A percentile compares a stretch with the other conserved stretches of the same genome.
Evolutionary conservation across 2,329 filamentous ascomycete genomes (phyloP).

Genomic region (Calonectria multiphialidica): DNA sequence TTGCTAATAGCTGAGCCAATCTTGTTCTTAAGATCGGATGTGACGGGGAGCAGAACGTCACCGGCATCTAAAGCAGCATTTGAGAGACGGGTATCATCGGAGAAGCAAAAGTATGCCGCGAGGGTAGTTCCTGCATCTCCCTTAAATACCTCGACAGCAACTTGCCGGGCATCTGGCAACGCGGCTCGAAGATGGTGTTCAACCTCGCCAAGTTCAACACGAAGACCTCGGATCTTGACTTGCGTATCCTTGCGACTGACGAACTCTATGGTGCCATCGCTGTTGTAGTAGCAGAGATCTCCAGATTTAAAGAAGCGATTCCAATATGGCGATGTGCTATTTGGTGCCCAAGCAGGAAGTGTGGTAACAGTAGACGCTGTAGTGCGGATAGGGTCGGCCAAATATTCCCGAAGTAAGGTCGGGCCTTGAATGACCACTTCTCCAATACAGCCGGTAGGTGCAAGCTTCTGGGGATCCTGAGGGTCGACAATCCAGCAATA

Average conservation of each 20-base stretch:
- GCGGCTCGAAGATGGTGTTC: not conserved
- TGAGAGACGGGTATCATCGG: not conserved
- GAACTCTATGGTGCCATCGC: not conserved
- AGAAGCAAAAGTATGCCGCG: constrained; percentile 15
- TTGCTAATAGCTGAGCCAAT: not conserved
- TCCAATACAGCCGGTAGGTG: not conserved
- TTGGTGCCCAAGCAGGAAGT: not conserved
- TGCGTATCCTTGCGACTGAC: constrained; percentile 57
- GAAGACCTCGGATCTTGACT: constrained; percentile 66
- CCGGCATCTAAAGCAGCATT: not conserved
- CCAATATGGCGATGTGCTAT: not conserved
- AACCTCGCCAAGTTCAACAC: constrained; percentile 36
- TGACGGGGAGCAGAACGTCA: not conserved
- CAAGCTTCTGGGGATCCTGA: not conserved
- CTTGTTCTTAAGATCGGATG: not conserved
- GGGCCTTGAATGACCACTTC: constrained; percentile 2
- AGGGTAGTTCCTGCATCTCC: not conserved
- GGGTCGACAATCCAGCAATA: constrained; percentile 1
- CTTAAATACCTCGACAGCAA: not conserved
- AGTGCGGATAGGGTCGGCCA: not conserved
- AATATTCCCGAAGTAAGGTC: not conserved
- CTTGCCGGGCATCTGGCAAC: not conserved
- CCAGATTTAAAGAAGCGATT: constrained; percentile 9
- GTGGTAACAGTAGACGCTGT: not conserved
- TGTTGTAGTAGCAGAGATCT: constrained; percentile 1